phyloP scores from a whole-genome alignment of 768 basidiomycete species.

The Leccinum variicolor region DNA sequence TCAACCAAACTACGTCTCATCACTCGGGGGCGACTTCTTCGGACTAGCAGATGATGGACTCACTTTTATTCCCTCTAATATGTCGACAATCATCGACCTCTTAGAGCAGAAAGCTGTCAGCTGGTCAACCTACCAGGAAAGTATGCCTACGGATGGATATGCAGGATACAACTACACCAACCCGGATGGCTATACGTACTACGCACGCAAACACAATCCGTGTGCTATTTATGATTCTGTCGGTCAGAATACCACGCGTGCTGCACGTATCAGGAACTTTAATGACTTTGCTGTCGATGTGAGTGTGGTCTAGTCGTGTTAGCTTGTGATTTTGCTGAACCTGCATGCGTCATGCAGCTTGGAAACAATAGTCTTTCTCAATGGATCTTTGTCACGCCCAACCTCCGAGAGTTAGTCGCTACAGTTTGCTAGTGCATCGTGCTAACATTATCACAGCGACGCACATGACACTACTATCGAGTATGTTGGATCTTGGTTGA shows the following conservation, averaged over 20 bases:
- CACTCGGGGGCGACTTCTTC: conserved; percentile 51
- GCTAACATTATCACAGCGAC: conserved; percentile 38
- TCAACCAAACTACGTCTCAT: conserved; percentile 55
- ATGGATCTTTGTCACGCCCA: conserved; percentile 63
- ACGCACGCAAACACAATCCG: conserved; percentile 57
- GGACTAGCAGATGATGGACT: conserved; percentile 43
- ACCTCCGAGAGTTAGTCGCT: conserved; percentile 35
- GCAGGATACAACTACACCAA: conserved; percentile 36
- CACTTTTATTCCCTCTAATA: conserved; percentile 37
- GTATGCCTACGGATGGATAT: conserved; percentile 50
- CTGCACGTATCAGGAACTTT: conserved; percentile 51
- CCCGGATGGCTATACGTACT: conserved; percentile 42
- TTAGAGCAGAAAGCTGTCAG: conserved; percentile 54
- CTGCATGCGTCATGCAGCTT: conserved; percentile 8
- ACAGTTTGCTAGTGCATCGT: not conserved
- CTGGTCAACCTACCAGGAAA: conserved; percentile 63
- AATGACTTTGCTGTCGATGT: conserved; percentile 60
- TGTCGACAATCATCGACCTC: conserved; percentile 58
- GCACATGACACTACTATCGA: conserved; percentile 57
- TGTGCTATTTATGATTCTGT: conserved; percentile 51
- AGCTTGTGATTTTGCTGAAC: not conserved
- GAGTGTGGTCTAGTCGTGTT: not conserved
- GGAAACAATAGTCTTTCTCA: conserved; percentile 48
- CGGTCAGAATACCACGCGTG: conserved; percentile 38
- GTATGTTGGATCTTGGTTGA: conserved; percentile 44